Evolutionary conservation across 2,329 filamentous ascomycete species (phyloP).

Genomic region (Tolypocladium guangdongense): DNA sequence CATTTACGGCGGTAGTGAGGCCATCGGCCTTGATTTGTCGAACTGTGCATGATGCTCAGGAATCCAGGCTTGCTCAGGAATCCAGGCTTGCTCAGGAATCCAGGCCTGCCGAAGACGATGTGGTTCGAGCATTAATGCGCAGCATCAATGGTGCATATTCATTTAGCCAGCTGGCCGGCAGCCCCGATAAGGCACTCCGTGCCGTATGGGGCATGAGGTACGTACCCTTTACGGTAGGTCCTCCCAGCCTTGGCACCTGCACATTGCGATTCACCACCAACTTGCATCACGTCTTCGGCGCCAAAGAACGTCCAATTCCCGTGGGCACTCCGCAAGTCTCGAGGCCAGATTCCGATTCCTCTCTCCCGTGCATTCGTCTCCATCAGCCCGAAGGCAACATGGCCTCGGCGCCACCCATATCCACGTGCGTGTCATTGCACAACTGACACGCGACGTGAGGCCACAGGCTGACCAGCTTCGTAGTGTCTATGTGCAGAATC

Average conservation of each 20-base stretch:
- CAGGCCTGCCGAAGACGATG: background rate
- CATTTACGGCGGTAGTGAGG: background rate
- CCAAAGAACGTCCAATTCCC: background rate
- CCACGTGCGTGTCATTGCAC: constrained; percentile 69
- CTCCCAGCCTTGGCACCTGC: background rate
- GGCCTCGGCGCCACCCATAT: constrained; percentile 36
- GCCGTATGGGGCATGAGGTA: too few species aligned
- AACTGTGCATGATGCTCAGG: background rate
- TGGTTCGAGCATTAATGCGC: background rate
- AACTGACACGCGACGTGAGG: constrained; percentile 41
- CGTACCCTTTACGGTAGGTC: background rate
- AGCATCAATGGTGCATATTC: background rate
- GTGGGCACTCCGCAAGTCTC: background rate
- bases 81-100: background rate
- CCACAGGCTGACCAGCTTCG: constrained; percentile 21
- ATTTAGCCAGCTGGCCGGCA: background rate
- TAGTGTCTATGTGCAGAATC: constrained; percentile 66
- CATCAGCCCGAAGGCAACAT: constrained; percentile 12
- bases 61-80: background rate
- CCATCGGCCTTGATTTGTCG: background rate
- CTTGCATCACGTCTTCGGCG: background rate
- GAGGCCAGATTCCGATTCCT: background rate
- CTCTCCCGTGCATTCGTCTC: background rate
- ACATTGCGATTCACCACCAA: background rate
- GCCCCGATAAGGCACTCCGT: too few species aligned